A percentile compares a stretch with the other conserved stretches of the same genome.
phyloP scores from a whole-genome alignment of 768 basidiomycete species.

The Infundibulicybe gibba region DNA sequence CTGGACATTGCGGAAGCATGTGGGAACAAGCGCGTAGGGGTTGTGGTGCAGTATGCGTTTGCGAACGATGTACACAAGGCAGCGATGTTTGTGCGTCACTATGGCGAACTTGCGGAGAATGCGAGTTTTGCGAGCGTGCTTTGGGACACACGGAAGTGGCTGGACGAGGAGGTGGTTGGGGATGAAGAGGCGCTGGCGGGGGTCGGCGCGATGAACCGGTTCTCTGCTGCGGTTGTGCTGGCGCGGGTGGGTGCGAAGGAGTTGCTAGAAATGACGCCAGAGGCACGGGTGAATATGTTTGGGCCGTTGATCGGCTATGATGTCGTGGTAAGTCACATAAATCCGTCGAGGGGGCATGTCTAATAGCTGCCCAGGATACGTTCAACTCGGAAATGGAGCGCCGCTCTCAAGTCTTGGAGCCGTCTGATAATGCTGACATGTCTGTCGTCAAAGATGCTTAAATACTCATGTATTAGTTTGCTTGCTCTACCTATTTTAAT shows the following conservation, averaged over 20 bases:
- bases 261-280: slow-evolving; percentile 48
- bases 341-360: background rate
- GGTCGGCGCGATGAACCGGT: slow-evolving; percentile 63
- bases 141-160: slow-evolving; percentile 65
- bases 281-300: slow-evolving; percentile 44
- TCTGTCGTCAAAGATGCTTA: no score
- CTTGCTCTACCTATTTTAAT: no score
- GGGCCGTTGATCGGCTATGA: slow-evolving; percentile 43
- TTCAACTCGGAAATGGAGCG: background rate
- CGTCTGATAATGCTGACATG: background rate
- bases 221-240: slow-evolving; percentile 64
- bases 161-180: slow-evolving; percentile 57
- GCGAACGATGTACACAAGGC: slow-evolving; percentile 57
- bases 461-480: no score
- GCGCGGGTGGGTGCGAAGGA: slow-evolving; percentile 49
- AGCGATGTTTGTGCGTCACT: slow-evolving; percentile 48
- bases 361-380: background rate
- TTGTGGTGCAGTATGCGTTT: slow-evolving; percentile 54
- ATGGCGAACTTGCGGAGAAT: slow-evolving; percentile 55
- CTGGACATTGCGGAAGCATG: slow-evolving; percentile 60
- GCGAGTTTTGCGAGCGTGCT: slow-evolving; percentile 40
- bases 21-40: slow-evolving; percentile 40
- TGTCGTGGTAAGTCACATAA: slow-evolving; percentile 42
- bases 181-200: slow-evolving; percentile 57
- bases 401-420: background rate